These are phyloP conservation scores for Solanum sejunctum DNA, from an alignment of 257 asterid genomes.

Conservation along the genomic window DNA sequence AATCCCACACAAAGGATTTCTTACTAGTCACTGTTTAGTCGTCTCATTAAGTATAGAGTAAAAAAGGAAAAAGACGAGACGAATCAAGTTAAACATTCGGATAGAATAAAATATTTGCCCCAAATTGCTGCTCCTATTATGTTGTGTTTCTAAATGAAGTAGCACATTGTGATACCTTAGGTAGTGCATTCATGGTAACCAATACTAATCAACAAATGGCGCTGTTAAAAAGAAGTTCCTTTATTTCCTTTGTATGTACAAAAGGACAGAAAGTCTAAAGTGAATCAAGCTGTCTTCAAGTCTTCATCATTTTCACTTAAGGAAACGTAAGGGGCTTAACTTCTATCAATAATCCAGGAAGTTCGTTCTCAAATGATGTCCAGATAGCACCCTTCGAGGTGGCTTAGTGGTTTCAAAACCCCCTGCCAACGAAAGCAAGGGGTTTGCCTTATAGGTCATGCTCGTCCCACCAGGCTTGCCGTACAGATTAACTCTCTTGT, in stretches of 20 bases:
- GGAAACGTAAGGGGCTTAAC: not conserved
- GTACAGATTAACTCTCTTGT: too few relatives aligned
- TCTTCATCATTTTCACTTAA: not conserved
- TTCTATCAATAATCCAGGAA: not conserved
- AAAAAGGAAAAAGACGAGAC: not conserved
- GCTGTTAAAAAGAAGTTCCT: not conserved
- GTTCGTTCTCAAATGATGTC: not conserved
- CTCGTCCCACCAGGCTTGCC: too few relatives aligned
- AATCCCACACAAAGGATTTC: not conserved
- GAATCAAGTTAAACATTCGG: not conserved
- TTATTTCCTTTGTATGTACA: not conserved
- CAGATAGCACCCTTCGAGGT: not conserved
- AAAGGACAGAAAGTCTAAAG: not conserved
- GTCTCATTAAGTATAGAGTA: not conserved
- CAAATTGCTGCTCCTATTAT: not conserved
- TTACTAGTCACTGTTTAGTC: not conserved
- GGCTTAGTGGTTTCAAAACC: too few relatives aligned
- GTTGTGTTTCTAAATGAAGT: not conserved
- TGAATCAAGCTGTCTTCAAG: not conserved
- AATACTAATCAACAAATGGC: not conserved
- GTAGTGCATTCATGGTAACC: not conserved
- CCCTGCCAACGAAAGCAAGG: too few relatives aligned
- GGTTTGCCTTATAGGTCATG: too few relatives aligned
- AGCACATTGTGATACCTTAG: not conserved
- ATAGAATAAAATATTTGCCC: not conserved